Evolutionary conservation across 768 basidiomycete species (phyloP), one percentile per base, ranked within the genome.

Genomic region (Lentinula boryana): DNA sequence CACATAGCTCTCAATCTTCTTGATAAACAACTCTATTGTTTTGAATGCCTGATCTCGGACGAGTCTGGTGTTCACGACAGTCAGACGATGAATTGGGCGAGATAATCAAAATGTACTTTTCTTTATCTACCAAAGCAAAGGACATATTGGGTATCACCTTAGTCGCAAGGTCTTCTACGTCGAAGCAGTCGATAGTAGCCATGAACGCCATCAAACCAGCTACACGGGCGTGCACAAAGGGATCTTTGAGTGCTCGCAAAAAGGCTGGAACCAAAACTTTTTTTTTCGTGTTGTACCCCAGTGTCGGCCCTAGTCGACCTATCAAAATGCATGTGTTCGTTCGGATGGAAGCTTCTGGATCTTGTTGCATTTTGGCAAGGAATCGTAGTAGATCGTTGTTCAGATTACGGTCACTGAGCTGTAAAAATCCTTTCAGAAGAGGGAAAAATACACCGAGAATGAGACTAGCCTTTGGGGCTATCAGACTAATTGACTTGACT

Each of bases 251-350:
- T 2, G 93, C 91, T 49, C 93, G 82, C 3, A 89, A 82, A 71
- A 98, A 98, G 4, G 97, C 97, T 3, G 95, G 94, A 1, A 98
- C 92, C 5, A 99, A 84, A n/a, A 99, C 94, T 68, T 98, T 98
- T 65, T 88, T 85, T 70, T 95, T 93, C 3, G 96, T 97, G 67
- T 93, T 88, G 60, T 89, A 84, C 1, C 91, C 91, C 1, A 99
- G 76, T 2, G 84, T 81, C 0, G 93, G 92, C 0, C 91, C 95
- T 5, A 99, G 80, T 6, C 96, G 84, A 16, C 95, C 96, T 60
- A 99, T 85, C 3, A 98, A 84, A 65, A 99, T 98, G 68, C 94
- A 96, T 0, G 97, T 97, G 68, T 98, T 98, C 15, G 97, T 98
- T 50, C 97, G 84, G 66, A 98, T 98, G 5, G 95, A 95, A 3